phyloP scores from a whole-genome alignment of 352 stramenopile genomes.

The Elongisporangium undulatum region DNA sequence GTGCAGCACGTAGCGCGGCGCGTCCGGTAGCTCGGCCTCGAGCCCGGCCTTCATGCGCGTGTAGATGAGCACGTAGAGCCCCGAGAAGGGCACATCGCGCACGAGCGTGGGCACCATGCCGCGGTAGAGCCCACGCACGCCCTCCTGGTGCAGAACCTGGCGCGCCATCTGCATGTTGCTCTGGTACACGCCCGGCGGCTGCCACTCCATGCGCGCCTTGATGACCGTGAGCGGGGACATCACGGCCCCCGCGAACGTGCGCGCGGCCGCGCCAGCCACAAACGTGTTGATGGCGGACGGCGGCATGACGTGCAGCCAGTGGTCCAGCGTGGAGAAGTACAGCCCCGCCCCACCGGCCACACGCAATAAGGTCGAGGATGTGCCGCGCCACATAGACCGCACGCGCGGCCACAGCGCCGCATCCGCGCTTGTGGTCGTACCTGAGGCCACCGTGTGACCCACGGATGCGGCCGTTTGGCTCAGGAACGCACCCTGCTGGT shows the following conservation, averaged over 20 bases:
- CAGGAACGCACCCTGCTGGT: constrained; percentile 79
- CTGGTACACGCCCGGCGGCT: constrained; percentile 50
- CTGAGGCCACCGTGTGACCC: constrained; percentile 11
- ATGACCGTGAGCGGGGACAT: constrained; percentile 86
- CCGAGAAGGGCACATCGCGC: constrained; percentile 87
- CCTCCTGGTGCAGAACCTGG: constrained; percentile 61
- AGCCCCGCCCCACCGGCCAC: constrained; percentile 76
- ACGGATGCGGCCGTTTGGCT: constrained; percentile 9
- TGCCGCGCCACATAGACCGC: constrained; percentile 80
- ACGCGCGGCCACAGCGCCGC: constrained; percentile 26
- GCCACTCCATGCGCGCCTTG: constrained; percentile 85
- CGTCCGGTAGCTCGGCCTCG: constrained; percentile 30
- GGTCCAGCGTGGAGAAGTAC: constrained; percentile 81
- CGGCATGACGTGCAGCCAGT: constrained; percentile 51
- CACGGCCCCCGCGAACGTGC: constrained; percentile 75
- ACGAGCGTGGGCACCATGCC: constrained; percentile 83
- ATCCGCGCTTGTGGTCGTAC: constrained; percentile 11
- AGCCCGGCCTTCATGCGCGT: constrained; percentile 53
- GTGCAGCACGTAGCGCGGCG: constrained; percentile 60
- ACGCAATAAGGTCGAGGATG: constrained; percentile 73
- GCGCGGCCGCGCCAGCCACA: constrained; percentile 72
- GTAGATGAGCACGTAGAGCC: constrained; percentile 86
- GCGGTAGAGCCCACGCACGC: constrained; percentile 74
- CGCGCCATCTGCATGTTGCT: constrained; percentile 65
- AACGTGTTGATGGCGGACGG: constrained; percentile 71